A percentile compares a stretch with the other conserved stretches of the same genome.
These are phyloP conservation scores for Carallia brachiata DNA, from an alignment of 345 rosid genomes.

Conservation along the genomic window DNA sequence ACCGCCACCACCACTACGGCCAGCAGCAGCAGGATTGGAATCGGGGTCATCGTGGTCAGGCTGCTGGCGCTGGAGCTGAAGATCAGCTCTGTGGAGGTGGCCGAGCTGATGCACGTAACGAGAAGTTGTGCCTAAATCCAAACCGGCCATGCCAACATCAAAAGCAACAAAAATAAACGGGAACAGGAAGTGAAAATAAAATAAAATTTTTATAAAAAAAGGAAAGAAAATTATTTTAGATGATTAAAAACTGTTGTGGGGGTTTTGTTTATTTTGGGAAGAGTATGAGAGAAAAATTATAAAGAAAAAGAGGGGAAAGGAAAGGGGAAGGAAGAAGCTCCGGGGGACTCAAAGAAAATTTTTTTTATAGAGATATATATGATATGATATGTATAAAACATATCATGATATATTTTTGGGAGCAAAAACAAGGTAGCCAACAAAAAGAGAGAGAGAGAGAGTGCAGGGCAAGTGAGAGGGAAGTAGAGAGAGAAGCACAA, in stretches of 20 bases:
- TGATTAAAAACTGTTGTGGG: conserved; percentile 27
- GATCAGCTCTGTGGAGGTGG: conserved; percentile 47
- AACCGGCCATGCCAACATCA: conserved; percentile 57
- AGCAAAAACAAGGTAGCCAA: background rate
- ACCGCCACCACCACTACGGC: conserved; percentile 32
- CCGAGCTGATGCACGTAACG: conserved; percentile 50
- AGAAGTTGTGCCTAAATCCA: conserved; percentile 61
- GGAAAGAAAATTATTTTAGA: conserved; percentile 15
- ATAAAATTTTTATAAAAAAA: conserved; percentile 14
- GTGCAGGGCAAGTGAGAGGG: background rate
- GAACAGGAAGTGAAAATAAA: conserved; percentile 30
- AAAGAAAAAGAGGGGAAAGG: conserved; percentile 19
- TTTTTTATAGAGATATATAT: conserved; percentile 11
- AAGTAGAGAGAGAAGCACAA: background rate
- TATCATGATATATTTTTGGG: conserved; percentile 11
- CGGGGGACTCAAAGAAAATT: conserved; percentile 21
- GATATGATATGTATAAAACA: background rate
- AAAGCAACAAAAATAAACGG: conserved; percentile 13
- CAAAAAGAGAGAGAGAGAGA: conserved; percentile 11
- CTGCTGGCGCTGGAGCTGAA: conserved; percentile 57
- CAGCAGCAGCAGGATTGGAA: conserved; percentile 21
- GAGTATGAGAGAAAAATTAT: conserved; percentile 16
- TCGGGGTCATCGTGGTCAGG: conserved; percentile 48
- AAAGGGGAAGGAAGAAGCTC: conserved; percentile 16
- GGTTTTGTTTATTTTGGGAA: conserved; percentile 20